Conservation (phyloP, 2,329 filamentous ascomycete species). For the Clarireedia hainanense region DNA sequence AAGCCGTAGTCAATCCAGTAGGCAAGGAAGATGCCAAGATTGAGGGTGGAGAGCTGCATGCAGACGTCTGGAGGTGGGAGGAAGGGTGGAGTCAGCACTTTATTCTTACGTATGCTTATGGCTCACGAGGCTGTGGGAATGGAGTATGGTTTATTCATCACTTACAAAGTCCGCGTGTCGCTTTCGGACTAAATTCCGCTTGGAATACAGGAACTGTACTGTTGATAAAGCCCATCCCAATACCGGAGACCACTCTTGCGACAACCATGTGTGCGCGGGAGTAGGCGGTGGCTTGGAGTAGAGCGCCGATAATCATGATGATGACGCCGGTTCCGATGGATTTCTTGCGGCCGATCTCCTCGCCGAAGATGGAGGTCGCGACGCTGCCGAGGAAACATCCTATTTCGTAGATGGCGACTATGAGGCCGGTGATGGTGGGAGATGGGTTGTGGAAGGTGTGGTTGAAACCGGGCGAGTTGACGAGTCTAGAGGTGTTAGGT, state of each 20-base stretch:
- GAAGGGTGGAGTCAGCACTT: no score
- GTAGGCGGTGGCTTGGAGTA: slow-evolving; percentile 33
- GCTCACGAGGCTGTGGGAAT: neutral
- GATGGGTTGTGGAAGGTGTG: slow-evolving; percentile 34
- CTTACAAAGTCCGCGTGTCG: slow-evolving; percentile 29
- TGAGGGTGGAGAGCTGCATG: slow-evolving; percentile 40
- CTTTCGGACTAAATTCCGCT: slow-evolving; percentile 34
- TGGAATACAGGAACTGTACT: slow-evolving; percentile 49
- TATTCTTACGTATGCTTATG: neutral
- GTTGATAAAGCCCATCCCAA: slow-evolving; percentile 39
- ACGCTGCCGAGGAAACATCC: slow-evolving; percentile 43
- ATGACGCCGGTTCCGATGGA: slow-evolving; percentile 47
- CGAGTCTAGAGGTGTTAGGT: slow-evolving; percentile 12
- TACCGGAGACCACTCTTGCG: slow-evolving; percentile 37
- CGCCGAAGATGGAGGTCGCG: slow-evolving; percentile 41
- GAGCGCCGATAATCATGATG: slow-evolving; percentile 50
- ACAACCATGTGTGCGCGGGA: slow-evolving; percentile 14
- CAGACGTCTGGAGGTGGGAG: slow-evolving; percentile 31
- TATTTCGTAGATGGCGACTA: slow-evolving; percentile 42
- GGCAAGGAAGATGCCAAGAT: slow-evolving; percentile 48
- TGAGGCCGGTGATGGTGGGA: slow-evolving; percentile 36
- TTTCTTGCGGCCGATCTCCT: slow-evolving; percentile 44
- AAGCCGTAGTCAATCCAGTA: slow-evolving; percentile 55
- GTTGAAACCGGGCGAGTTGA: slow-evolving; percentile 35
- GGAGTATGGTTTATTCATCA: no score